Evolutionary conservation across 176 grass and related monocot genomes (phyloP).

Genomic region (Triticum timopheevii): DNA sequence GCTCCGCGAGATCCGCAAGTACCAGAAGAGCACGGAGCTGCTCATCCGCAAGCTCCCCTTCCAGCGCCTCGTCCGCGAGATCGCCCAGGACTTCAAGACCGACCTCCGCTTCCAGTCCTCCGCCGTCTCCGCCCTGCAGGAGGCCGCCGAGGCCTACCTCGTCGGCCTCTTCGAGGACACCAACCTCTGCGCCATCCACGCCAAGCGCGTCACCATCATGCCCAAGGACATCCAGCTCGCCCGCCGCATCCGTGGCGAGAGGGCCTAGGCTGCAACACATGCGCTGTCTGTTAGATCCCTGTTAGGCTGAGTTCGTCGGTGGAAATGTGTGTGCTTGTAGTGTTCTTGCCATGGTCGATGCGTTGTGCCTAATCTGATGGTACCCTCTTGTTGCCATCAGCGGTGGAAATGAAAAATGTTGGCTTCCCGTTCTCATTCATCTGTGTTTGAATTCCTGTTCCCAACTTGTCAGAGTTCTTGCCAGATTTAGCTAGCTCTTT

Average conservation of each 20-base stretch:
- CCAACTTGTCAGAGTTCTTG: too few relatives aligned
- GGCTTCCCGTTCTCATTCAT: too few relatives aligned
- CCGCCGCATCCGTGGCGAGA: neutral
- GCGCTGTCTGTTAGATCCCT: neutral
- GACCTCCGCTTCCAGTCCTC: slow-evolving; percentile 70
- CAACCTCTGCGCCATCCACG: neutral
- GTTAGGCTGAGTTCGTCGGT: neutral
- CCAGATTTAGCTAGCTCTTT: too few relatives aligned
- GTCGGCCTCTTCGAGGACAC: neutral
- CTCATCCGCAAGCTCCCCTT: slow-evolving; percentile 78
- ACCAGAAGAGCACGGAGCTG: slow-evolving; percentile 80
- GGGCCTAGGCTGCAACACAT: neutral
- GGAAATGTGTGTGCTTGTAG: too few relatives aligned
- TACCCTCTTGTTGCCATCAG: too few relatives aligned
- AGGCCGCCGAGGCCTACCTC: neutral
- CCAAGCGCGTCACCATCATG: neutral
- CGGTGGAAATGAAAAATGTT: too few relatives aligned
- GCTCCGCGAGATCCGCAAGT: slow-evolving; percentile 71
- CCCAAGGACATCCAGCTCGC: neutral
- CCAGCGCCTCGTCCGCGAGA: slow-evolving; percentile 63
- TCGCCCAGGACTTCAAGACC: slow-evolving; percentile 73
- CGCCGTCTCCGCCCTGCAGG: slow-evolving; percentile 30
- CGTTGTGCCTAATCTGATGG: too few relatives aligned
- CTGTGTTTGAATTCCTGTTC: too few relatives aligned
- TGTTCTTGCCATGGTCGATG: too few relatives aligned